Evolutionary conservation across 1,284 basidiomycete genomes (phyloP).

Genomic region (Moesziomyces sp.): DNA sequence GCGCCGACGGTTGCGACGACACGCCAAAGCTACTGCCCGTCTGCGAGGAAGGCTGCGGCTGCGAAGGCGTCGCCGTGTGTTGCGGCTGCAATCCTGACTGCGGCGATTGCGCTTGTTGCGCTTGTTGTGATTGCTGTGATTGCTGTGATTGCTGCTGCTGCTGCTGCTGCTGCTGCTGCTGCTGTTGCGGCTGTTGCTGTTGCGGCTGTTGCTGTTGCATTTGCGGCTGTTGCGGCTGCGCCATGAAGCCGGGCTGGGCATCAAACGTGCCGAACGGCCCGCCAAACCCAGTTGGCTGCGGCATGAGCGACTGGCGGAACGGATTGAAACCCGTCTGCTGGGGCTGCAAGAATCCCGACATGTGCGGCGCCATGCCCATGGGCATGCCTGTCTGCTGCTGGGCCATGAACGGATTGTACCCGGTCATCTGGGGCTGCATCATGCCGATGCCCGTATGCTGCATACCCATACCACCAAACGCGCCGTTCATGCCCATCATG

Average conservation of each 20-base stretch:
- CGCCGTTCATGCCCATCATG: constrained; percentile 47
- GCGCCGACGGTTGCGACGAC: constrained; percentile 18
- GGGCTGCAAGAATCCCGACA: constrained; percentile 73
- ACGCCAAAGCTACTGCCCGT: constrained; percentile 12
- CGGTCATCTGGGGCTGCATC: constrained; percentile 67
- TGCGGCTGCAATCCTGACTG: constrained; percentile 35
- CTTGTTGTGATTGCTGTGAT: constrained; percentile 22
- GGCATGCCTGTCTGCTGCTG: constrained; percentile 49
- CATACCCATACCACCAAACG: constrained; percentile 69
- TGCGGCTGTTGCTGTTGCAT: constrained; percentile 18
- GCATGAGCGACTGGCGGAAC: constrained; percentile 71
- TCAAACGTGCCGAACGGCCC: constrained; percentile 39
- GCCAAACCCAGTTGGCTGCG: constrained; percentile 58
- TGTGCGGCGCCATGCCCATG: constrained; percentile 69
- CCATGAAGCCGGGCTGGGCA: constrained; percentile 26
- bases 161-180: constrained; percentile 14
- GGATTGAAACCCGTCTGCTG: constrained; percentile 81
- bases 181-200: constrained; percentile 18
- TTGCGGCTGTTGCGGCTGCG: constrained; percentile 33
- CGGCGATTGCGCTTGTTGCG: constrained; percentile 24
- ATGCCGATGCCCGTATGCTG: constrained; percentile 57
- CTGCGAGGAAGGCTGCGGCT: constrained; percentile 41
- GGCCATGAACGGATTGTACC: constrained; percentile 70
- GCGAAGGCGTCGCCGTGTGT: constrained; percentile 47
- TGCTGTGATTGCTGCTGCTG: constrained; percentile 30